These are phyloP conservation scores for Heterobasidion parviporum DNA, from an alignment of 1,284 basidiomycete species.

Conservation along the genomic window DNA sequence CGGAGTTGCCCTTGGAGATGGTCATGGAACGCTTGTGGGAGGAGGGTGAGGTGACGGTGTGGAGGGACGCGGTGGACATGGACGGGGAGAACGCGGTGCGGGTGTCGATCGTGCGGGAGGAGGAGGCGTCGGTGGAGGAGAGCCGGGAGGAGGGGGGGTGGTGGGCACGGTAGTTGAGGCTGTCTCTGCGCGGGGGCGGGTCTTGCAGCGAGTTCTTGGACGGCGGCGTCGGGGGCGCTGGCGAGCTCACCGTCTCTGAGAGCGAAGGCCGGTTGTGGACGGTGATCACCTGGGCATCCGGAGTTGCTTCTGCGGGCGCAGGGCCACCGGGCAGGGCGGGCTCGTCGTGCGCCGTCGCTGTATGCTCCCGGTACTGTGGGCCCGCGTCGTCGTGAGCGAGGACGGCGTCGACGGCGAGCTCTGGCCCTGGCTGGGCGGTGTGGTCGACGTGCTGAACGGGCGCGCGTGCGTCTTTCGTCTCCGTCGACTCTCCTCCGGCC, in stretches of 20 bases:
- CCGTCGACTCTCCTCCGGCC: background rate
- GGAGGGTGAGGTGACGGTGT: background rate
- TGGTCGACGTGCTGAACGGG: background rate
- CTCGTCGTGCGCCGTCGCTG: background rate
- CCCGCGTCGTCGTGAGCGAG: background rate
- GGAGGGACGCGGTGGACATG: background rate
- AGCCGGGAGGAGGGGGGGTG: background rate
- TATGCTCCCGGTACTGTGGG: background rate
- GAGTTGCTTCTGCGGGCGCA: background rate
- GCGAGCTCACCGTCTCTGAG: background rate
- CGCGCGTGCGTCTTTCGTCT: background rate
- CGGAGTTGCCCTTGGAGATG: conserved; percentile 60
- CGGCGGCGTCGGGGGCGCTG: background rate
- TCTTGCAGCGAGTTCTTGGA: background rate
- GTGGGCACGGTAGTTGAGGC: background rate
- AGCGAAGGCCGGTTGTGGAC: background rate
- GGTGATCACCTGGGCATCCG: background rate
- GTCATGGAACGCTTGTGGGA: conserved; percentile 57
- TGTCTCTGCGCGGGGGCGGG: background rate
- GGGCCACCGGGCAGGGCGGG: background rate
- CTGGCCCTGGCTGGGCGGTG: background rate
- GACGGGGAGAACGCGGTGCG: conserved; percentile 9
- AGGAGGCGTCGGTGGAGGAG: conserved; percentile 3
- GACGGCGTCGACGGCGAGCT: background rate
- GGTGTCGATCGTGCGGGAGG: conserved; percentile 5